Conservation (phyloP, 148 eudicot species). For the Chenopodium suecicum region DNA sequence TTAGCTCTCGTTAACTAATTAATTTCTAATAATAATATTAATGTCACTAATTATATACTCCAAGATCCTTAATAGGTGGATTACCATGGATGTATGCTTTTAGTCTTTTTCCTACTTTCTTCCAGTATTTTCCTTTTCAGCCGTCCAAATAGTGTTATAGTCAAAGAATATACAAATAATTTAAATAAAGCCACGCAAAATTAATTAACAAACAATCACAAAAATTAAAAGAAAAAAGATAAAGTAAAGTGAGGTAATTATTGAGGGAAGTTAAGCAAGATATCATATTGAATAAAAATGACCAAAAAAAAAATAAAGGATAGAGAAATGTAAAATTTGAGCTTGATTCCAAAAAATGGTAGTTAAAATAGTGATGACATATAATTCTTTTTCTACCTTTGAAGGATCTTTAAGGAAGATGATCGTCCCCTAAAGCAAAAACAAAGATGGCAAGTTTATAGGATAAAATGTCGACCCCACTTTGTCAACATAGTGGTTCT, state of each 20-base stretch:
- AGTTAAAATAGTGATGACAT: conserved; percentile 24
- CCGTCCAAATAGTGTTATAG: conserved; percentile 17
- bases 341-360: conserved; percentile 18
- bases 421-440: conserved; percentile 25
- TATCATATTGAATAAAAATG: conserved; percentile 1
- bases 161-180: conserved; percentile 8
- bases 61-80: background rate
- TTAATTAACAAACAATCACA: background rate
- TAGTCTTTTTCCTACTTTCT: conserved; percentile 15
- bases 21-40: background rate
- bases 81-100: background rate
- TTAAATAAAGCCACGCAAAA: background rate
- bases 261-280: background rate
- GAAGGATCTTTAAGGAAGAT: conserved; percentile 8
- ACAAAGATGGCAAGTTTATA: background rate
- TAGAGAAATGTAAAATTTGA: background rate
- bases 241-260: background rate
- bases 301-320: background rate
- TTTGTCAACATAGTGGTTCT: conserved; percentile 9
- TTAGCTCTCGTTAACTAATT: background rate
- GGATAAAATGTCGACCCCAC: conserved; percentile 18
- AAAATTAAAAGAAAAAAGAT: background rate
- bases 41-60: background rate
- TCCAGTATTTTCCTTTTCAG: conserved; percentile 18
- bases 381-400: conserved; percentile 20